Evolutionary conservation across 345 rosid genomes (phyloP).

Genomic region (Trapa incisa): DNA sequence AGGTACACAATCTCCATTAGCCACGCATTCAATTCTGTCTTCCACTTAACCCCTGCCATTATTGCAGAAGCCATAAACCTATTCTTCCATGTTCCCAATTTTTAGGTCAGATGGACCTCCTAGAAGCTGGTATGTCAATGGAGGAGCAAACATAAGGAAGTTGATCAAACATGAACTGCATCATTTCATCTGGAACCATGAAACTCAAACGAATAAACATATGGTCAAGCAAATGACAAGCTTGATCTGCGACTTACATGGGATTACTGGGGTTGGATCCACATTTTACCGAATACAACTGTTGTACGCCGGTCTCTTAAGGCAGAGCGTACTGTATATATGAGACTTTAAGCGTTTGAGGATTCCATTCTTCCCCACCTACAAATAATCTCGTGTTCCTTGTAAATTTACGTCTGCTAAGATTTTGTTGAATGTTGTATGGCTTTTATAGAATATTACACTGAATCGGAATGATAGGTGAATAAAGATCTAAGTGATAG

Average conservation of each 20-base stretch:
- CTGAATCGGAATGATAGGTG: no score
- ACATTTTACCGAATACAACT: neutral
- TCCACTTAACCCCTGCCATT: neutral
- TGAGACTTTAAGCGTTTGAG: neutral
- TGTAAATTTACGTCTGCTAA: neutral
- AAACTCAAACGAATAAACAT: neutral
- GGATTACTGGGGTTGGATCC: neutral
- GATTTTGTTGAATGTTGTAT: neutral
- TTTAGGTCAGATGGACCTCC: constrained; percentile 63
- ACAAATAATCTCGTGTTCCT: neutral
- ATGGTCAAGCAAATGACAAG: no score
- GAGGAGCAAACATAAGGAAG: constrained; percentile 37
- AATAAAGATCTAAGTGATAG: no score
- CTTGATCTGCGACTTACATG: neutral
- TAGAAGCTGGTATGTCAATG: constrained; percentile 38
- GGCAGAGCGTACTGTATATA: neutral
- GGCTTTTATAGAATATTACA: neutral
- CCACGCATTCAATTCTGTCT: neutral
- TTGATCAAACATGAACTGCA: constrained; percentile 10
- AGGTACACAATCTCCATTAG: constrained; percentile 29
- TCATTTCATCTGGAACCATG: neutral
- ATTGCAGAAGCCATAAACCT: neutral
- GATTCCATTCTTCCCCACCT: neutral
- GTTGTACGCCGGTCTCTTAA: neutral
- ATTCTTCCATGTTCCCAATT: neutral